Percentiles rank a stretch among this genome's conserved stretches.
These are phyloP conservation scores for Plasmodium knowlesi DNA, from an alignment of 169 alveolate species.

Conservation along the genomic window DNA sequence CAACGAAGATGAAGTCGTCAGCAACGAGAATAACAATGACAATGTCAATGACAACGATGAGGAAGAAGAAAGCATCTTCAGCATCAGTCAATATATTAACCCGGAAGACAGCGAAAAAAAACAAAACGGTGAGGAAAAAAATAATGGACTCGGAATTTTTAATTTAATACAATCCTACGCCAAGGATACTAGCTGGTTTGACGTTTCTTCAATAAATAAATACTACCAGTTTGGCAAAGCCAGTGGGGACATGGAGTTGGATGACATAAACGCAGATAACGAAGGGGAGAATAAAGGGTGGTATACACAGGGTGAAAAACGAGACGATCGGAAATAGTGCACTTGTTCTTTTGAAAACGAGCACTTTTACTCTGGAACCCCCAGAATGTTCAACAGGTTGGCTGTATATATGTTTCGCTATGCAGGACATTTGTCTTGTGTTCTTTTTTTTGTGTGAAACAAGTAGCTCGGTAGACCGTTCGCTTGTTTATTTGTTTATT, in stretches of 20 bases:
- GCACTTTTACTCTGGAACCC: neutral
- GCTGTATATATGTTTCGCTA: neutral
- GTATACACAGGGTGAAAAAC: neutral
- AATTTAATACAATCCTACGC: slow-evolving; percentile 63
- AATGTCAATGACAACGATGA: neutral
- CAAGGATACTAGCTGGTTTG: slow-evolving; percentile 73
- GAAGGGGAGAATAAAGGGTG: neutral
- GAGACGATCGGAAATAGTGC: neutral
- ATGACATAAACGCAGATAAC: slow-evolving; percentile 8
- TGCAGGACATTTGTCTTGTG: neutral
- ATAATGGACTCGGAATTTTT: slow-evolving; percentile 30
- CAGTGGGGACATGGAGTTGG: slow-evolving; percentile 28
- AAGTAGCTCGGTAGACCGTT: neutral
- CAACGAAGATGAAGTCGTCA: neutral
- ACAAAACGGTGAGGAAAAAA: slow-evolving; percentile 2
- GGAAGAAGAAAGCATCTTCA: slow-evolving; percentile 29
- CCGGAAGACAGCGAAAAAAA: neutral
- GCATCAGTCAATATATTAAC: slow-evolving; percentile 45
- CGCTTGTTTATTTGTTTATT: neutral
- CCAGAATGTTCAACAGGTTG: neutral
- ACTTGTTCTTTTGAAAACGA: neutral
- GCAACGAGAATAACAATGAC: too few species aligned
- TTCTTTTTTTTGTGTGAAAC: neutral
- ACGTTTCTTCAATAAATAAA: slow-evolving; percentile 52
- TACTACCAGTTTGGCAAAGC: slow-evolving; percentile 50